Evolutionary conservation across 225 moss, liverwort and hornwort species (phyloP), one percentile per base, ranked within the genome.

Genomic region (Thuidium tamariscinum): DNA sequence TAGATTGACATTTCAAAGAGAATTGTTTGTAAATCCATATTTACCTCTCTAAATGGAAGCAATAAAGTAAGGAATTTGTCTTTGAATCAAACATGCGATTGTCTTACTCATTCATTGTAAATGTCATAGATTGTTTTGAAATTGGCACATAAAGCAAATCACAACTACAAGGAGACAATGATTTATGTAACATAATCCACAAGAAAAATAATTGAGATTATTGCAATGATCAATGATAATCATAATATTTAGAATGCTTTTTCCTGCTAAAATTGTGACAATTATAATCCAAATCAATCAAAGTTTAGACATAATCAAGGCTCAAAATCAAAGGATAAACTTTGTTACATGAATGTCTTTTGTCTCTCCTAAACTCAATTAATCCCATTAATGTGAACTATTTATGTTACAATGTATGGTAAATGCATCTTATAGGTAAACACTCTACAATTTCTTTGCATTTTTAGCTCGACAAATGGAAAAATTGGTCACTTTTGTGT

Each of bases 391-490:
- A 41, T 56, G n/a, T 59, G 26, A 77, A 81, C 34, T 52, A 11
- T 62, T 23, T 41, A 51, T 19, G 42, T 36, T 20, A n/a, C 11
- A 66, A 20, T 4, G 34, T 72, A 29, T 27, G 20, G 10, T 82
- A 59, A 18, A 69, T 49, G 60, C 46, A 59, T 22, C 67, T 71
- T 27, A 34, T 63, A 8, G 32, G 34, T 63, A 16, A 63, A 63
- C 16, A 60, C 11, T 3, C 6, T 66, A 20, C 3, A 66, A 20
- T 36, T 19, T 11, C 3, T n/a, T 36, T n/a, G 18, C 10, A 65
- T 18, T 36, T 20, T 10, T 1, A 36, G 4, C 16, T 1, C 5
- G 0, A 0, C 4, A 64, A 17, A 5, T 18, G 9, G 2, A 17
- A 2, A 17, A 63, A 34, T 34, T 32, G 7, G 7, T 18, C 64